These are phyloP conservation scores for Ophidiomyces ophidiicola DNA, from an alignment of 2,329 filamentous ascomycete species.

Conservation along the genomic window DNA sequence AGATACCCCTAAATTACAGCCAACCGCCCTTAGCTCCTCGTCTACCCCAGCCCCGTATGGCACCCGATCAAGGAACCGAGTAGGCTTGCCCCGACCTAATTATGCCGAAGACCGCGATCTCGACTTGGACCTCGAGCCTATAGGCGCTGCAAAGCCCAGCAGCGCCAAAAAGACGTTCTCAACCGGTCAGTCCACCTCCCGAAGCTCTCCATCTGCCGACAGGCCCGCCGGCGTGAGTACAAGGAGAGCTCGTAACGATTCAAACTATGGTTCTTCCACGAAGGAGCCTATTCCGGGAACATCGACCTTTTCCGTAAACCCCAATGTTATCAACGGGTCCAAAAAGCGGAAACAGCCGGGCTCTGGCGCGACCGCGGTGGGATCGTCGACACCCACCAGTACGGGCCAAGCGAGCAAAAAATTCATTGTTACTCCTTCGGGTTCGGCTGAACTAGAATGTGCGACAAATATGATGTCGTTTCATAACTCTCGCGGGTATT, in stretches of 20 bases:
- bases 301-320: constrained; percentile 45
- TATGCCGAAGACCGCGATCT: constrained; percentile 91
- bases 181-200: constrained; percentile 20
- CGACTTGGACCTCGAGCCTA: constrained; percentile 72
- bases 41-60: constrained; percentile 61
- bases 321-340: constrained; percentile 39
- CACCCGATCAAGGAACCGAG: constrained; percentile 84
- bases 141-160: constrained; percentile 21
- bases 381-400: constrained; percentile 19
- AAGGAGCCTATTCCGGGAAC: constrained; percentile 46
- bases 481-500: constrained; percentile 53
- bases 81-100: constrained; percentile 61
- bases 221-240: constrained; percentile 30
- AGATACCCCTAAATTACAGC: constrained; percentile 21
- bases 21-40: constrained; percentile 27
- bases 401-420: constrained; percentile 18
- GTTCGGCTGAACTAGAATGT: constrained; percentile 22
- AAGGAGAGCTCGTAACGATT: constrained; percentile 30
- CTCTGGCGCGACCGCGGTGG: constrained; percentile 26
- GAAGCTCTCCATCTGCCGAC: constrained; percentile 26
- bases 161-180: constrained; percentile 24
- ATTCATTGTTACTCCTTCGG: constrained; percentile 25
- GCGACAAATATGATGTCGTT: constrained; percentile 87
- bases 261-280: constrained; percentile 21
- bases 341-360: constrained; percentile 76